These are phyloP conservation scores for Periglandula ipomoeae DNA, from an alignment of 2,329 filamentous ascomycete species.

Conservation along the genomic window DNA sequence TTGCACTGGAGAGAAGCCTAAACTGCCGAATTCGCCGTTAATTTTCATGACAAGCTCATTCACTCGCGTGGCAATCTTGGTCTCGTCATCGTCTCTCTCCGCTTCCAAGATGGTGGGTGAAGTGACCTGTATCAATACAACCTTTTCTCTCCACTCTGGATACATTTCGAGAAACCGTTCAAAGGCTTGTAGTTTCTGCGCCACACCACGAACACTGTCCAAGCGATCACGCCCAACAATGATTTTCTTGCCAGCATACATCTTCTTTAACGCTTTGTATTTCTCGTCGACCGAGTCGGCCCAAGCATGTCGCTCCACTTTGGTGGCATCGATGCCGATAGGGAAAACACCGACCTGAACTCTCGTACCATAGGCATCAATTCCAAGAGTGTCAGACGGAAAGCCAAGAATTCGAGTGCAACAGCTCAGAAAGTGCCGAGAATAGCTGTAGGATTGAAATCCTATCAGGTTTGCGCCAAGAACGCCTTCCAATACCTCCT, in stretches of 20 bases:
- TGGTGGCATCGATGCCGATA: conserved; percentile 84
- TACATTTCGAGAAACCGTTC: conserved; percentile 85
- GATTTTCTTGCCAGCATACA: conserved; percentile 86
- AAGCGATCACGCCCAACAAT: conserved; percentile 93
- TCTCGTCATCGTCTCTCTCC: conserved; percentile 65
- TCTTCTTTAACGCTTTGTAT: conserved; percentile 60
- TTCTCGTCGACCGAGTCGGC: conserved; percentile 60
- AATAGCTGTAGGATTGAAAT: conserved; percentile 94
- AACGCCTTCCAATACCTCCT: conserved; percentile 83
- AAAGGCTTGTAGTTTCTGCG: conserved; percentile 93
- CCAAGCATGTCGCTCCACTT: conserved; percentile 68
- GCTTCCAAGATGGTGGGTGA: conserved; percentile 76
- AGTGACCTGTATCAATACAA: conserved; percentile 91
- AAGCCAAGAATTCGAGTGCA: conserved; percentile 89
- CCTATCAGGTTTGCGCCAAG: conserved; percentile 87
- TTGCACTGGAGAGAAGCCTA: conserved; percentile 84
- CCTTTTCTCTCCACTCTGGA: conserved; percentile 84
- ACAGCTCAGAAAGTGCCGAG: conserved; percentile 87
- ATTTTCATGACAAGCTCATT: conserved; percentile 86
- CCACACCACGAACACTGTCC: conserved; percentile 84
- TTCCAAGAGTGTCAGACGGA: conserved; percentile 72
- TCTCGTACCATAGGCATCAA: conserved; percentile 81
- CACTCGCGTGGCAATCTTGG: conserved; percentile 78
- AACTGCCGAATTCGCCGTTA: conserved; percentile 80
- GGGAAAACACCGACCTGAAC: conserved; percentile 91